Conservation (phyloP, 2,329 filamentous ascomycete genomes). For the Fusarium euwallaceae region DNA sequence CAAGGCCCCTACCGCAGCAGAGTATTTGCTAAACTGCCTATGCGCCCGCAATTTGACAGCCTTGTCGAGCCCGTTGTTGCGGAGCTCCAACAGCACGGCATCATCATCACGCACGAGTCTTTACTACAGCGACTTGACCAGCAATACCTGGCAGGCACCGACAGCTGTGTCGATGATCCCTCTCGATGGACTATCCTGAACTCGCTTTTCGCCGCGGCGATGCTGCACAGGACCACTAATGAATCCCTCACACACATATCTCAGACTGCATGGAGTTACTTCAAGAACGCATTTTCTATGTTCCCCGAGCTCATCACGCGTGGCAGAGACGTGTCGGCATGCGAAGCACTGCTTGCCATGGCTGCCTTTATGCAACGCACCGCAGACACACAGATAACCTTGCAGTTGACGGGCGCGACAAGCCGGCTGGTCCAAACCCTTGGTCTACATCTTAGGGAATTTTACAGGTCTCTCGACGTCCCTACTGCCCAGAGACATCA, state of each 20-base stretch:
- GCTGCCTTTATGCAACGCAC: not conserved
- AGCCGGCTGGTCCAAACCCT: not conserved
- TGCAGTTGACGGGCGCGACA: not conserved
- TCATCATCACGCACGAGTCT: not conserved
- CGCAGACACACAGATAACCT: not conserved
- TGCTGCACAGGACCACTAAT: not conserved
- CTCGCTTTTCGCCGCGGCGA: not conserved
- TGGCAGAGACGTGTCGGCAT: not conserved
- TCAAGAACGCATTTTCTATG: not conserved
- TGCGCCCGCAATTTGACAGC: not conserved
- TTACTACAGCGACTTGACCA: not conserved
- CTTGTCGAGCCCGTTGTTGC: not conserved
- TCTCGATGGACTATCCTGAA: not conserved
- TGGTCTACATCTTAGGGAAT: not conserved
- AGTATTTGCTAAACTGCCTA: not conserved
- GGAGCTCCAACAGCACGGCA: not conserved
- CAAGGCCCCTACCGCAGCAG: not conserved
- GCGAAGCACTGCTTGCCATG: not conserved
- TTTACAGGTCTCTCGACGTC: not conserved
- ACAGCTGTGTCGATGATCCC: not conserved
- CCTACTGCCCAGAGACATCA: not conserved
- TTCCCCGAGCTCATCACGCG: not conserved
- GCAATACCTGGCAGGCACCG: not conserved
- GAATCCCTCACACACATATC: not conserved
- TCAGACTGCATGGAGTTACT: not conserved